Evolutionary conservation across 2,329 filamentous ascomycete genomes (phyloP).

Genomic region (Tolypocladium cylindrosporum): DNA sequence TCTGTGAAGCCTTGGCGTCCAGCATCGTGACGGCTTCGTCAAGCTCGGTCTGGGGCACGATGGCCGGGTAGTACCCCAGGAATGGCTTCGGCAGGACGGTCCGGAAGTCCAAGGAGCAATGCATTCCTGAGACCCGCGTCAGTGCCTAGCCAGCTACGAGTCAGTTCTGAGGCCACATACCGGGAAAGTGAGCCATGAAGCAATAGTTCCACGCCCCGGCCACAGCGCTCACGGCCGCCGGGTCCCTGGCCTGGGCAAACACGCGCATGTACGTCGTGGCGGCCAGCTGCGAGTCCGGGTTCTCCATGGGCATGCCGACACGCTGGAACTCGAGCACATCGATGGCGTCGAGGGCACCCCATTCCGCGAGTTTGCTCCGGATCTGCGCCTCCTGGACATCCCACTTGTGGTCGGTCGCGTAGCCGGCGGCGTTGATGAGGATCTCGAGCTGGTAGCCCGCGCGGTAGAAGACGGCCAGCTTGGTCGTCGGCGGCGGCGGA

Average conservation of each 20-base stretch:
- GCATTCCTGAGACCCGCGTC: slow-evolving; percentile 20
- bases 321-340: slow-evolving; percentile 44
- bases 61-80: slow-evolving; percentile 11
- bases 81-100: slow-evolving; percentile 20
- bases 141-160: background rate
- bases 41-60: slow-evolving; percentile 17
- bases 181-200: slow-evolving; percentile 32
- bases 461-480: slow-evolving; percentile 38
- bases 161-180: slow-evolving; percentile 1
- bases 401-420: slow-evolving; percentile 37
- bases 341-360: slow-evolving; percentile 25
- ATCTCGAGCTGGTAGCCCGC: slow-evolving; percentile 37
- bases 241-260: slow-evolving; percentile 26
- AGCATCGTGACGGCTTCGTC: slow-evolving; percentile 17
- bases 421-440: slow-evolving; percentile 34
- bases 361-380: slow-evolving; percentile 27
- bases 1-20: background rate
- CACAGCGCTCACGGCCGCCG: slow-evolving; percentile 16
- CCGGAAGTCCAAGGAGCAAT: slow-evolving; percentile 29
- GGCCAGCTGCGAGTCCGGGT: slow-evolving; percentile 27
- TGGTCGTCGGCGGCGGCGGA: slow-evolving; percentile 39
- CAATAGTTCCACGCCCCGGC: slow-evolving; percentile 15
- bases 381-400: slow-evolving; percentile 37
- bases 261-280: slow-evolving; percentile 35
- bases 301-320: slow-evolving; percentile 12